Conservation (phyloP, 2,329 filamentous ascomycete genomes). For the Penicillium sp. region DNA sequence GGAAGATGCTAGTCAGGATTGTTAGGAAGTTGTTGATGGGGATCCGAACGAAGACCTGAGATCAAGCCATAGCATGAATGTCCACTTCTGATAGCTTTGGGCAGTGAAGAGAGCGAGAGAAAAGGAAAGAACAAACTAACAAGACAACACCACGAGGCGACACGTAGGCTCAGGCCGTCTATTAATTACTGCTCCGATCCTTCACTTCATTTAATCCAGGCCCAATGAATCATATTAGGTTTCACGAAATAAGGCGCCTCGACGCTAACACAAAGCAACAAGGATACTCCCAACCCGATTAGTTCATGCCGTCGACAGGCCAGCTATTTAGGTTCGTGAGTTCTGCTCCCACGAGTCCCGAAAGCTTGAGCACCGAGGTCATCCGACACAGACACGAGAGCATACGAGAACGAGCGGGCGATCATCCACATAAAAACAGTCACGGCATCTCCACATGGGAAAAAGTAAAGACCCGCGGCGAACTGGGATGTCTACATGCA, state of each 20-base stretch:
- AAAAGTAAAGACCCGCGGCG: background rate
- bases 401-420: background rate
- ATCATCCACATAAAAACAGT: background rate
- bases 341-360: background rate
- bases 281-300: background rate
- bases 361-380: background rate
- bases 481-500: background rate
- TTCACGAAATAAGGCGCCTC: background rate
- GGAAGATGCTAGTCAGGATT: background rate
- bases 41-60: background rate
- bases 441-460: too few species aligned
- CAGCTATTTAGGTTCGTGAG: background rate
- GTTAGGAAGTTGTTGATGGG: background rate
- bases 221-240: background rate
- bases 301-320: background rate
- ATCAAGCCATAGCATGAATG: background rate
- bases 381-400: background rate
- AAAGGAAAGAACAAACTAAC: background rate
- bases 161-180: background rate
- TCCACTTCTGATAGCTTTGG: background rate
- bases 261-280: background rate
- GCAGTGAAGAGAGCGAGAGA: background rate
- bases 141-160: background rate
- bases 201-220: background rate
- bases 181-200: background rate